Percentiles rank a stretch among this genome's conserved stretches.
phyloP scores from a whole-genome alignment of 78 protist species.

The Abeoforma whisleri region DNA sequence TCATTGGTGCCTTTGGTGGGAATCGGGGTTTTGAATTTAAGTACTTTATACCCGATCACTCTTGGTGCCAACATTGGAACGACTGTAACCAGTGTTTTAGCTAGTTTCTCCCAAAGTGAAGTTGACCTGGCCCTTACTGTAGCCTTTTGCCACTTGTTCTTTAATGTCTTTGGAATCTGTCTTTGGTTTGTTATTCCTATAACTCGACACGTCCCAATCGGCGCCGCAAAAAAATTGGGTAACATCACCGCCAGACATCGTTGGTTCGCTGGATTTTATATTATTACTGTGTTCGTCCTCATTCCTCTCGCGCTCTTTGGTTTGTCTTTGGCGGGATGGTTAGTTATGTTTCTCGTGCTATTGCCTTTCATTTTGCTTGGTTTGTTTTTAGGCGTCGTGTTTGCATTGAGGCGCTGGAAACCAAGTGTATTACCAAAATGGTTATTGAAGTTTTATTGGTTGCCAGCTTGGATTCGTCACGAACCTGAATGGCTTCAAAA shows the following conservation, averaged over 20 bases:
- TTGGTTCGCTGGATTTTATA: background rate
- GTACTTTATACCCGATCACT: background rate
- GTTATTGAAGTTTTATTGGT: no score
- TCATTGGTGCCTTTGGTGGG: background rate
- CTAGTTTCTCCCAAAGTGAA: background rate
- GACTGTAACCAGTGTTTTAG: background rate
- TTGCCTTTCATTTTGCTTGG: background rate
- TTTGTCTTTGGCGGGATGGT: background rate
- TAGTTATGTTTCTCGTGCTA: background rate
- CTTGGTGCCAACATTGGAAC: slow-evolving; percentile 12
- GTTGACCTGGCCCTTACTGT: background rate
- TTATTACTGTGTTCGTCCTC: background rate
- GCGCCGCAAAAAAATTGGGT: background rate
- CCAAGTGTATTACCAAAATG: no score
- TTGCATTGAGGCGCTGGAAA: no score
- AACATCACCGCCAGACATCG: background rate
- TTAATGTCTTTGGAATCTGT: background rate
- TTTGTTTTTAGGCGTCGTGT: no score
- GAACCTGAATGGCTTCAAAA: no score
- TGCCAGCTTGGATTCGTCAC: no score
- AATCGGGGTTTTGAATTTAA: background rate
- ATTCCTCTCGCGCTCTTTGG: slow-evolving; percentile 6
- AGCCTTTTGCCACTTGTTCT: background rate
- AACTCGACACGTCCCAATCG: background rate
- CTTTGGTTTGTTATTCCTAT: background rate